Base-by-base conservation (phyloP, 805 yeast species). In the Zygosaccharomyces kombuchaensis region DNA sequence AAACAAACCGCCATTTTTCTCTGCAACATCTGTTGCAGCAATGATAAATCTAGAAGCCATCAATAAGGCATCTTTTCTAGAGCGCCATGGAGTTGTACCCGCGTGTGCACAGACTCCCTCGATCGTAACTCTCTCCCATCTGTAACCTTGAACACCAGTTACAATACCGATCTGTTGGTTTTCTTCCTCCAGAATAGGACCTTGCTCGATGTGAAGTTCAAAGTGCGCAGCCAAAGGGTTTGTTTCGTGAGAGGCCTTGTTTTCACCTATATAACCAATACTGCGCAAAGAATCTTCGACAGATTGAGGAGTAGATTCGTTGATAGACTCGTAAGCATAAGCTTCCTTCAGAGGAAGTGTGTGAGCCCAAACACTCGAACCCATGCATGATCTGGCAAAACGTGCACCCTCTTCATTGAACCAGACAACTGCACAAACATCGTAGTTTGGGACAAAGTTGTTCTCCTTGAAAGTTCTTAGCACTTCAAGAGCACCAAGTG, bases 391-490 rank as follows among this genome's bases (percentile, higher is more conserved):
- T 66, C 74, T 69, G 17, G 87, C 84, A 57, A 81, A 82, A 39
- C 88, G 62, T 0, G 87, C 87, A 44, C 88, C 88, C 67, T 82
- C 88, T 59, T 82, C 88, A 56, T 82, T 82, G 60, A 80, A 78
- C 88, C 88, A 82, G 55, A 76, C 69, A 34, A 82, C 71, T 3
- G 78, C 69, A 3, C 81, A 79, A 47, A 82, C 72, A 2, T 87
- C 87, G 48, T 70, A 81, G 44, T 78, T 73, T 17, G 88, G 85
- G 7, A 66, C 68, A 55, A 64, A 72, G 35, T 70, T 66, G 57
- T 78, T 76, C 13, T 77, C 84, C 46, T 78, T 75, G 55, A 82
- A 62, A 4, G 86, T 80, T 49, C 85, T 67, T 51, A 82, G 62
- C 8, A 82, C 78, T 62, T 82, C 86, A 32, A 82, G 65, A 1